These are phyloP conservation scores for Fusarium hostae DNA, from an alignment of 2,329 filamentous ascomycete species.

Conservation along the genomic window DNA sequence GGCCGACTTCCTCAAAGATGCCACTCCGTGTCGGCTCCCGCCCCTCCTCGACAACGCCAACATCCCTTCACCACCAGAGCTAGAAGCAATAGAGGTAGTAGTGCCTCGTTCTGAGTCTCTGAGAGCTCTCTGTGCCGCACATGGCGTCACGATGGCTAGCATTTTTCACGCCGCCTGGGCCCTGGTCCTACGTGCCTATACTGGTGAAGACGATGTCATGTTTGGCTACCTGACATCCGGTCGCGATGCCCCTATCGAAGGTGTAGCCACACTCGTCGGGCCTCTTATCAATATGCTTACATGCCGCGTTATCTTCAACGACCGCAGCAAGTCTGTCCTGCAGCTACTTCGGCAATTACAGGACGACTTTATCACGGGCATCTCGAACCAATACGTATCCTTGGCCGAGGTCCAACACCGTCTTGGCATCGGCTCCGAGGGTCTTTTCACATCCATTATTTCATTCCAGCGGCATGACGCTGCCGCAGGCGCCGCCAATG, in stretches of 20 bases:
- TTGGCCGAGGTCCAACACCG: not conserved
- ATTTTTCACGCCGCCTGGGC: slow-evolving; percentile 2
- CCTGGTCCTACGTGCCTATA: not conserved
- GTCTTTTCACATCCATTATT: not conserved
- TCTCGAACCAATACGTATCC: not conserved
- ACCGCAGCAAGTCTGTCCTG: not conserved
- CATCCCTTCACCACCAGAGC: not conserved
- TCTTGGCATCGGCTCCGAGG: not conserved
- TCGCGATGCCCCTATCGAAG: not conserved
- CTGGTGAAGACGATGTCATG: not conserved
- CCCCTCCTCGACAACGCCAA: not conserved
- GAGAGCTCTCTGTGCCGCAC: not conserved
- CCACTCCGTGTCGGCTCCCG: not conserved
- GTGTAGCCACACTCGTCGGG: not conserved
- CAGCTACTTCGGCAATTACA: not conserved
- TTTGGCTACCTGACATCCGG: not conserved
- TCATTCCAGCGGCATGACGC: not conserved
- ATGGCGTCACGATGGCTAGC: not conserved
- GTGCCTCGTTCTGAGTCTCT: not conserved
- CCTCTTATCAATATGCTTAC: not conserved
- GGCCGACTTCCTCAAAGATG: not conserved
- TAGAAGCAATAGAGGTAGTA: not conserved
- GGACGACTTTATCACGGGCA: not conserved
- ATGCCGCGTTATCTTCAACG: not conserved
- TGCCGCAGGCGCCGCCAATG: not conserved